Conservation (phyloP, 225 moss, liverwort and hornwort species). For the Physcomitrellopsis africana region DNA sequence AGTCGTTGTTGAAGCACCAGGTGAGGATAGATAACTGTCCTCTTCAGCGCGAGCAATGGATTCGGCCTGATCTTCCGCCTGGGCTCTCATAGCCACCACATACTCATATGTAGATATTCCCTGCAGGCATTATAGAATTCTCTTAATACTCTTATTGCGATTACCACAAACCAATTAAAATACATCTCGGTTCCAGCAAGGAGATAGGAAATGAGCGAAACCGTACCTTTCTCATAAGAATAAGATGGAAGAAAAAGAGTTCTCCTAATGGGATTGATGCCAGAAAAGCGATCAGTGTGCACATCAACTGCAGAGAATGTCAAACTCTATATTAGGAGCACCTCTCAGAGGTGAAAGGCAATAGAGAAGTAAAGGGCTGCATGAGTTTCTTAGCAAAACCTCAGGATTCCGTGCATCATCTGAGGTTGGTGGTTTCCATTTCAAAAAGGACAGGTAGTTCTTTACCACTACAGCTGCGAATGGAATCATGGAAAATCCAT, state of each 20-base stretch:
- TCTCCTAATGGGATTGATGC: slow-evolving; percentile 91
- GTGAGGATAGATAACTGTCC: slow-evolving; percentile 75
- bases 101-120: slow-evolving; percentile 97
- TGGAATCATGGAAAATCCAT: slow-evolving; percentile 83
- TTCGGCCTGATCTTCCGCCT: slow-evolving; percentile 52
- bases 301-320: slow-evolving; percentile 54
- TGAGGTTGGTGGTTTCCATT: slow-evolving; percentile 12
- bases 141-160: neutral
- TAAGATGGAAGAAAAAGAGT: slow-evolving; percentile 88
- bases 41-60: slow-evolving; percentile 63
- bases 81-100: slow-evolving; percentile 97
- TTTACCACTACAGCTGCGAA: slow-evolving; percentile 85
- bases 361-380: neutral
- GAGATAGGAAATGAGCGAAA: neutral
- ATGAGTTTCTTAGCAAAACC: neutral
- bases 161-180: neutral
- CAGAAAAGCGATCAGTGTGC: slow-evolving; percentile 80
- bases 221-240: slow-evolving; percentile 85
- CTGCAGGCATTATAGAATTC: slow-evolving; percentile 34
- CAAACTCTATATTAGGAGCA: slow-evolving; percentile 6
- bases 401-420: neutral
- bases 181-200: neutral
- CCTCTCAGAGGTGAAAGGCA: neutral
- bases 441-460: neutral
- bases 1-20: slow-evolving; percentile 75